Conservation (phyloP, 192 early-diverging fungal genomes). For the Coemansia sp. region DNA sequence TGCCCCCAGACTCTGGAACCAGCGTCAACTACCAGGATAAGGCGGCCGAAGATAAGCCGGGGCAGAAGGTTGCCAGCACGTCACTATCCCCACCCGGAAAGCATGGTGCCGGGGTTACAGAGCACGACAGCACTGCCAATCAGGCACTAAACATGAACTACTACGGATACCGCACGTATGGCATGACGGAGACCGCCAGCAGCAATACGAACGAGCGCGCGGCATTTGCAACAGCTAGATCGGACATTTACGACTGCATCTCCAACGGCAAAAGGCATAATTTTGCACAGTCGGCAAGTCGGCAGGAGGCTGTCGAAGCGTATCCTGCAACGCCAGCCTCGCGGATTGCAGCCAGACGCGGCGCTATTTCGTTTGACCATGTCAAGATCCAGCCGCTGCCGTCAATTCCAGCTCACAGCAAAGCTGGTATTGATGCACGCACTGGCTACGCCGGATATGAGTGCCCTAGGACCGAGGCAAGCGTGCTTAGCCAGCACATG, state of each 20-base stretch:
- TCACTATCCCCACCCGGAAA: not conserved
- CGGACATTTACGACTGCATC: slow-evolving; percentile 9
- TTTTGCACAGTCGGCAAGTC: too few species aligned
- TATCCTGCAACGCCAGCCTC: not conserved
- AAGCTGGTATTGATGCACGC: not conserved
- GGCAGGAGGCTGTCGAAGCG: not conserved
- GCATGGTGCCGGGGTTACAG: not conserved
- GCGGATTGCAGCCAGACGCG: slow-evolving; percentile 3
- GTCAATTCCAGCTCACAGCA: not conserved
- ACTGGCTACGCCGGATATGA: not conserved
- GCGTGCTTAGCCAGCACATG: not conserved
- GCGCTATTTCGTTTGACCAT: slow-evolving; percentile 9
- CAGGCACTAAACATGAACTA: not conserved
- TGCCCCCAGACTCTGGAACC: slow-evolving; percentile 33
- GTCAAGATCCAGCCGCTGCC: not conserved
- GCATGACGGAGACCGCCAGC: not conserved
- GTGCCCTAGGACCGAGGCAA: not conserved
- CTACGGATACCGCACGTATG: not conserved
- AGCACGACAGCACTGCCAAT: not conserved
- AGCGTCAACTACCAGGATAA: slow-evolving; percentile 16
- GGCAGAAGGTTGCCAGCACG: not conserved
- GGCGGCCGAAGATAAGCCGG: not conserved
- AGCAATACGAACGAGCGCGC: not conserved
- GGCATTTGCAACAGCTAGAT: not conserved
- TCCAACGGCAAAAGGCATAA: not conserved